Conservation (phyloP, 1,139 yeast species). For the Geotrichum cucujoidarum region DNA sequence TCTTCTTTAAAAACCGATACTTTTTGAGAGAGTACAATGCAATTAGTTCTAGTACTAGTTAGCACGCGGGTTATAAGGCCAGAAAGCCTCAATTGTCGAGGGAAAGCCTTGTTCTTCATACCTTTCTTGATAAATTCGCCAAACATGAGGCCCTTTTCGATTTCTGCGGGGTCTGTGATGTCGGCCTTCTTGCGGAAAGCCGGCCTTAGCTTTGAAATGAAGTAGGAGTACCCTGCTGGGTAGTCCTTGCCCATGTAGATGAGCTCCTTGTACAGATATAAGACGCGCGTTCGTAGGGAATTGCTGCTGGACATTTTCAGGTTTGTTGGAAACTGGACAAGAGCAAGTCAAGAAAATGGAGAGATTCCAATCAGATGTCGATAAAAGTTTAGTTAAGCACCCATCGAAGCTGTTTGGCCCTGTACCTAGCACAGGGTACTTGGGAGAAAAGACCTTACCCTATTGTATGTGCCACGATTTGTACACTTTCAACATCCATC, state of each 20-base stretch:
- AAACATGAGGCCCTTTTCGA: constrained; percentile 31
- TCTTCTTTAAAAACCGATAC: constrained; percentile 36
- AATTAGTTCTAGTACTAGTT: constrained; percentile 27
- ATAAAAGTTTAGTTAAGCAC: neutral
- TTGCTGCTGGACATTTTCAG: too few species aligned
- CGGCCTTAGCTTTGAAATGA: constrained; percentile 29
- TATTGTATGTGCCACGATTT: constrained; percentile 4
- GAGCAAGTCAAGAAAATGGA: too few species aligned
- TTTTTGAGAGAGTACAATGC: constrained; percentile 36
- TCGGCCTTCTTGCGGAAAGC: constrained; percentile 32
- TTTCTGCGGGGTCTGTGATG: constrained; percentile 27
- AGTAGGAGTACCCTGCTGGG: constrained; percentile 36
- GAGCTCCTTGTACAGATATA: constrained; percentile 37
- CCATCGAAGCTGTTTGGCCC: neutral
- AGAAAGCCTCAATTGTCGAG: neutral
- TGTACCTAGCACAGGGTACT: neutral
- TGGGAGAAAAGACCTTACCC: neutral
- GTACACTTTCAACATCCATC: neutral
- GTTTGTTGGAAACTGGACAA: too few species aligned
- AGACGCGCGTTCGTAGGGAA: constrained; percentile 30
- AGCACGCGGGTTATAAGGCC: neutral
- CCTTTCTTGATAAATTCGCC: constrained; percentile 38
- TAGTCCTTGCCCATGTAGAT: constrained; percentile 38
- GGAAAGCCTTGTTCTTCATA: neutral
- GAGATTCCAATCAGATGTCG: neutral